Conservation (phyloP, 164 flowering plant genomes). For the Dillenia turbinata region DNA sequence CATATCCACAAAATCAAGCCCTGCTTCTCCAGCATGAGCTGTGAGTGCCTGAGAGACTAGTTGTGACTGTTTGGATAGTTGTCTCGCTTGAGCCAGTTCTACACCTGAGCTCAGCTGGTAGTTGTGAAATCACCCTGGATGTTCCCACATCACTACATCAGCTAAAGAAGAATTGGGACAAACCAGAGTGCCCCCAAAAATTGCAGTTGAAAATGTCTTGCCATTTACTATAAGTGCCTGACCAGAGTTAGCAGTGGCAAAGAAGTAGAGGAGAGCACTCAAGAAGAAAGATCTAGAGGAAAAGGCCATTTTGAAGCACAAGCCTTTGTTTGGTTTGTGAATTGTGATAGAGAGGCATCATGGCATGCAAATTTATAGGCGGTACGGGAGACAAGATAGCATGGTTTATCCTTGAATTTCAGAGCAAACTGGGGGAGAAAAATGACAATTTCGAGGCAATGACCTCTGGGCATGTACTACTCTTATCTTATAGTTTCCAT, state of each 20-base stretch:
- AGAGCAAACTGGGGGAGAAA: no score
- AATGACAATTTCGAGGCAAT: no score
- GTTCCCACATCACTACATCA: background rate
- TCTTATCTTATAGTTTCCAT: no score
- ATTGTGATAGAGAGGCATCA: no score
- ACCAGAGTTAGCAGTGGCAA: background rate
- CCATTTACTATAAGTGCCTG: background rate
- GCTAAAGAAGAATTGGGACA: background rate
- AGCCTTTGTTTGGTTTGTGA: background rate
- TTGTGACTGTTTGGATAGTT: background rate
- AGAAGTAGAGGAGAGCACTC: background rate
- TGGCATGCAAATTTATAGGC: background rate
- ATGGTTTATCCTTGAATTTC: no score
- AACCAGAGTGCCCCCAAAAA: background rate
- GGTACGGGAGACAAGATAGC: background rate
- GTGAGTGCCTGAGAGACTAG: background rate
- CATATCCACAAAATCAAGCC: constrained; percentile 14
- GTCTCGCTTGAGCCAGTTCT: constrained; percentile 1
- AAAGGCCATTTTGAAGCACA: background rate
- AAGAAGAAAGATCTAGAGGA: background rate
- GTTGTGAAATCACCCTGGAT: background rate
- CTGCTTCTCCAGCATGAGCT: constrained; percentile 43
- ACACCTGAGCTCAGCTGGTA: background rate
- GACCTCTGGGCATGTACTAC: no score
- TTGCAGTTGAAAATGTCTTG: background rate